Evolutionary conservation across 805 yeast species (phyloP).

Genomic region (Schwanniomyces vanrijiae): DNA sequence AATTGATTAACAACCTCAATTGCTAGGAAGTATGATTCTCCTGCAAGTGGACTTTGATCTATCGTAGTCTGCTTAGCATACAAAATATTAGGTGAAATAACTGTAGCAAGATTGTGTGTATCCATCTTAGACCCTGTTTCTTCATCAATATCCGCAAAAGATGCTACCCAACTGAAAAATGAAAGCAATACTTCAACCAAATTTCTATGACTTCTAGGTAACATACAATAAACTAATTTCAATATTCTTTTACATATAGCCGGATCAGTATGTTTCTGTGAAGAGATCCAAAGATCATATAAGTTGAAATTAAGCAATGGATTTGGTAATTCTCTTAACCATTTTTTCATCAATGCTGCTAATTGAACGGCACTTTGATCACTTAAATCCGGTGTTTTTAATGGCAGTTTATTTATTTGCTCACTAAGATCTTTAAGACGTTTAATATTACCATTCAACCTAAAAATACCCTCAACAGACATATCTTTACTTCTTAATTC

Average conservation of each 20-base stretch:
- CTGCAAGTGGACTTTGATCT: constrained; percentile 26
- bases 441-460: constrained; percentile 94
- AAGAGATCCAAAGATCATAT: constrained; percentile 75
- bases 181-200: constrained; percentile 80
- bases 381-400: constrained; percentile 65
- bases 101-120: constrained; percentile 91
- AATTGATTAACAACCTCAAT: constrained; percentile 86
- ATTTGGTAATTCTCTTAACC: constrained; percentile 87
- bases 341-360: constrained; percentile 90
- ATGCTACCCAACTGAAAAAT: constrained; percentile 92
- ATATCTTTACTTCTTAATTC: constrained; percentile 88
- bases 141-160: constrained; percentile 90
- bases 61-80: constrained; percentile 49
- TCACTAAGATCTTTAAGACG: constrained; percentile 72
- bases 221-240: constrained; percentile 67
- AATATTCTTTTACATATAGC: constrained; percentile 52
- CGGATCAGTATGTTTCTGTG: constrained; percentile 53
- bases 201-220: constrained; percentile 82
- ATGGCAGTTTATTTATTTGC: constrained; percentile 71
- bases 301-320: constrained; percentile 79
- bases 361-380: constrained; percentile 85
- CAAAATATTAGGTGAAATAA: constrained; percentile 87
- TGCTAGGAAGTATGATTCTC: constrained; percentile 81
- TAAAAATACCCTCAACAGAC: constrained; percentile 94
- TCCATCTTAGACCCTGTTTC: constrained; percentile 92